Evolutionary conservation across 108 stramenopile genomes (phyloP).

Genomic region (Cyclotella kingstonii): DNA sequence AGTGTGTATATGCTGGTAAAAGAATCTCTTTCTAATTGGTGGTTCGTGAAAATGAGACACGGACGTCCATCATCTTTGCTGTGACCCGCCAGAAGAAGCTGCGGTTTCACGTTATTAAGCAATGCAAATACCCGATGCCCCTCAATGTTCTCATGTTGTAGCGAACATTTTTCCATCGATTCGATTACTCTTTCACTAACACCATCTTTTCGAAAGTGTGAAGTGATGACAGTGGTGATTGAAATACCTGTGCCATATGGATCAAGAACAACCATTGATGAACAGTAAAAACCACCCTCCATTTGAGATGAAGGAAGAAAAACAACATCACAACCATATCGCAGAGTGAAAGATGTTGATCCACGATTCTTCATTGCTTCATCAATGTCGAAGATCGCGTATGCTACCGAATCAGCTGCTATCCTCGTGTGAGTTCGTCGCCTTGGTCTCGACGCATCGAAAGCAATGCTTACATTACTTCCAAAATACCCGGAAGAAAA

Average conservation of each 20-base stretch:
- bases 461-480: constrained; percentile 6
- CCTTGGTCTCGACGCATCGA: constrained; percentile 1
- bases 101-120: constrained; percentile 38
- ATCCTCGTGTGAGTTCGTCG: constrained; percentile 26
- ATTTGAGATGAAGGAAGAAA: constrained; percentile 56
- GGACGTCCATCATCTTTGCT: constrained; percentile 30
- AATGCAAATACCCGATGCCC: constrained; percentile 53
- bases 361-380: constrained; percentile 33
- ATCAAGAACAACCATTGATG: constrained; percentile 59
- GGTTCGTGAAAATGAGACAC: constrained; percentile 51
- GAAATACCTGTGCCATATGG: constrained; percentile 40
- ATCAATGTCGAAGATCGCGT: constrained; percentile 49
- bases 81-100: constrained; percentile 46
- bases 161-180: constrained; percentile 42
- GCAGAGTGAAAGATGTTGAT: constrained; percentile 35
- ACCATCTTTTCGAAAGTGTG: constrained; percentile 18
- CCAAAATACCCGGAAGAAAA: constrained; percentile 48
- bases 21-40: constrained; percentile 23
- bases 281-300: constrained; percentile 36
- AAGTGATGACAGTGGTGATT: constrained; percentile 34
- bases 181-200: constrained; percentile 31
- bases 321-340: constrained; percentile 62
- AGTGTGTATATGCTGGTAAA: constrained; percentile 40
- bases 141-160: constrained; percentile 59
- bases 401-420: constrained; percentile 35